A percentile compares a stretch with the other conserved stretches of the same genome.
Conservation (phyloP, 2,329 filamentous ascomycete genomes). For the Diaporthe sp. region DNA sequence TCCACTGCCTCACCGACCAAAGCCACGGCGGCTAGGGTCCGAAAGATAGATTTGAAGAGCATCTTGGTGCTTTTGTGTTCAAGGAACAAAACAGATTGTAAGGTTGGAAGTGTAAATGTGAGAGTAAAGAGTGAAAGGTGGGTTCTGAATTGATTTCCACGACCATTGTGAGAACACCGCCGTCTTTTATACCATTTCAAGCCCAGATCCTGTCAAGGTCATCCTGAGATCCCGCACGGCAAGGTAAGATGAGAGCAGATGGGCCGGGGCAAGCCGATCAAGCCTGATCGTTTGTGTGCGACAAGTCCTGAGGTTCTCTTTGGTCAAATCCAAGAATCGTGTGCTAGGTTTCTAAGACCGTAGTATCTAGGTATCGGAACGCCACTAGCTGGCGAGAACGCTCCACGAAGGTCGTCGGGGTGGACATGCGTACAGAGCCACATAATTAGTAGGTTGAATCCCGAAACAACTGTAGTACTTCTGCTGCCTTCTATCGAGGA, state of each 20-base stretch:
- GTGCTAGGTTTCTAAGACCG: not conserved
- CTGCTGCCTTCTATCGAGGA: not conserved
- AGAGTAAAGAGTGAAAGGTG: not conserved
- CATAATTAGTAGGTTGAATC: not conserved
- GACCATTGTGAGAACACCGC: not conserved
- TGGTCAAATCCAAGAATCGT: not conserved
- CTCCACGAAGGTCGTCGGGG: not conserved
- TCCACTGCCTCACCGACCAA: not conserved
- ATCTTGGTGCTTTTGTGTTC: not conserved
- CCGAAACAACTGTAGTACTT: not conserved
- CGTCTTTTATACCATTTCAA: not conserved
- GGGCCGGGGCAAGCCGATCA: not conserved
- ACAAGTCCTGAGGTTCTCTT: not conserved
- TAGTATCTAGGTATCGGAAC: not conserved
- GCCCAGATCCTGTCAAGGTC: not conserved
- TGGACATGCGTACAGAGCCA: not conserved
- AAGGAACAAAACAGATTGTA: not conserved
- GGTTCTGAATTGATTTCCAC: too few relatives aligned
- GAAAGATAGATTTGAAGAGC: not conserved
- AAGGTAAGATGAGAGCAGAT: not conserved
- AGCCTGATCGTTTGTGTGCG: not conserved
- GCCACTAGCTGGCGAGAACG: not conserved
- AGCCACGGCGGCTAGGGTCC: not conserved
- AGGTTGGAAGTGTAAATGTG: not conserved
- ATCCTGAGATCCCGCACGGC: not conserved